Percentiles rank a stretch among this genome's conserved stretches.
phyloP scores from a whole-genome alignment of 257 asterid species.

The Solanum peruvianum region DNA sequence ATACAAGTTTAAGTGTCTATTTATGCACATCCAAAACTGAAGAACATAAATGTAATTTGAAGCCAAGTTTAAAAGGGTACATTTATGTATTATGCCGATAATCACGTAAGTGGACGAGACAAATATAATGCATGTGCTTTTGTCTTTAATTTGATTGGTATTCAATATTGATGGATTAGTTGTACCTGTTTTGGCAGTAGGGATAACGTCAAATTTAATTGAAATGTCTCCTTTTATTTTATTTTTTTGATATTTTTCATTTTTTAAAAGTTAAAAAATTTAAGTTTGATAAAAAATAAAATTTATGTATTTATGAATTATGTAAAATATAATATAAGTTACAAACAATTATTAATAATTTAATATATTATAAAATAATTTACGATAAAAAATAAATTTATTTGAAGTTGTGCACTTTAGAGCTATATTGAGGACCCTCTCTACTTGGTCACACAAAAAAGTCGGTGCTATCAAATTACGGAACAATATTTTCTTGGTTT shows the following conservation, averaged over 20 bases:
- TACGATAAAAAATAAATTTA: too few relatives aligned
- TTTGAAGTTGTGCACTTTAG: background rate
- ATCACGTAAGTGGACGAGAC: background rate
- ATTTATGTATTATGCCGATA: background rate
- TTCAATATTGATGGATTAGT: background rate
- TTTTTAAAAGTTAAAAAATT: too few relatives aligned
- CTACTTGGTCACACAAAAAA: background rate
- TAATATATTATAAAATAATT: too few relatives aligned
- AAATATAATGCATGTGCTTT: background rate
- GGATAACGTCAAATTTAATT: background rate
- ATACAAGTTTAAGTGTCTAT: too few relatives aligned
- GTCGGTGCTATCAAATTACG: background rate
- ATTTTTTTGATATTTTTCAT: too few relatives aligned
- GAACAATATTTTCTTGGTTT: too few relatives aligned
- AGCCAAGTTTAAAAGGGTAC: too few relatives aligned
- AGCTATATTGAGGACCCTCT: background rate
- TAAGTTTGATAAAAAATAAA: too few relatives aligned
- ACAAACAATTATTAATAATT: too few relatives aligned
- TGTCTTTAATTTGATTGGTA: background rate
- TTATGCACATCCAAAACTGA: too few relatives aligned
- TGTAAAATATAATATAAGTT: fast-evolving
- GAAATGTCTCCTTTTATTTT: background rate
- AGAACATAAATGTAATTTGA: too few relatives aligned
- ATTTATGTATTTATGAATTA: too few relatives aligned
- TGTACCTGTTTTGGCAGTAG: background rate